Evolutionary conservation across 495 filamentous ascomycete species (phyloP).

Genomic region (Penicillium roqueforti): DNA sequence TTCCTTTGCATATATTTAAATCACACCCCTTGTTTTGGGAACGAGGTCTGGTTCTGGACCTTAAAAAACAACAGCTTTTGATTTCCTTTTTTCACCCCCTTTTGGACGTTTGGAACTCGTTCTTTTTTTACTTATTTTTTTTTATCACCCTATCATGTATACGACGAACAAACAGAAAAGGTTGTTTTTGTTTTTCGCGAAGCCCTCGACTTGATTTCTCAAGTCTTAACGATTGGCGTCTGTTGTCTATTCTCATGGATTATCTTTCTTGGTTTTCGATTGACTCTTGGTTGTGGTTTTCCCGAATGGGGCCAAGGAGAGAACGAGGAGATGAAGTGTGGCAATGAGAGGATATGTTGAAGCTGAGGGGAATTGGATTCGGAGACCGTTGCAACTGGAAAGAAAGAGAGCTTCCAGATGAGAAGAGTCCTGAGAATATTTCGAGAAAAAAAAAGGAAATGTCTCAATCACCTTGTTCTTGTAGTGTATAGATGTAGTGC

Average conservation of each 20-base stretch:
- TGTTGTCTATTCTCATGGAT: slow-evolving; percentile 35
- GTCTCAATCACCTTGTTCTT: slow-evolving; percentile 3
- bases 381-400: slow-evolving; percentile 15
- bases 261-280: slow-evolving; percentile 27
- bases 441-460: slow-evolving; percentile 23
- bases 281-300: slow-evolving; percentile 32
- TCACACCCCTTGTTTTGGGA: slow-evolving; percentile 23
- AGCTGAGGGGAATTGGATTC: slow-evolving; percentile 17
- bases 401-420: slow-evolving; percentile 17
- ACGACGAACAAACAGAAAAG: slow-evolving; percentile 42
- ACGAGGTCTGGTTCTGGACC: slow-evolving; percentile 3
- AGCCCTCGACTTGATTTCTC: slow-evolving; percentile 21
- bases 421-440: slow-evolving; percentile 28
- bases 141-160: slow-evolving; percentile 40
- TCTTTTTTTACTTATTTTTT: slow-evolving; percentile 10
- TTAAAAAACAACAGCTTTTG: slow-evolving; percentile 6
- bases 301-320: slow-evolving; percentile 24
- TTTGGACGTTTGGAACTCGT: slow-evolving; percentile 8
- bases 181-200: slow-evolving; percentile 28
- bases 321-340: slow-evolving; percentile 20
- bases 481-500: background rate
- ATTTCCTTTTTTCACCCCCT: slow-evolving; percentile 9
- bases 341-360: slow-evolving; percentile 14
- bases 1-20: slow-evolving; percentile 45
- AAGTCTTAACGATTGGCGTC: slow-evolving; percentile 48